These are phyloP conservation scores for Apostasia ramifera DNA, from an alignment of 106 monocot species.

Conservation along the genomic window DNA sequence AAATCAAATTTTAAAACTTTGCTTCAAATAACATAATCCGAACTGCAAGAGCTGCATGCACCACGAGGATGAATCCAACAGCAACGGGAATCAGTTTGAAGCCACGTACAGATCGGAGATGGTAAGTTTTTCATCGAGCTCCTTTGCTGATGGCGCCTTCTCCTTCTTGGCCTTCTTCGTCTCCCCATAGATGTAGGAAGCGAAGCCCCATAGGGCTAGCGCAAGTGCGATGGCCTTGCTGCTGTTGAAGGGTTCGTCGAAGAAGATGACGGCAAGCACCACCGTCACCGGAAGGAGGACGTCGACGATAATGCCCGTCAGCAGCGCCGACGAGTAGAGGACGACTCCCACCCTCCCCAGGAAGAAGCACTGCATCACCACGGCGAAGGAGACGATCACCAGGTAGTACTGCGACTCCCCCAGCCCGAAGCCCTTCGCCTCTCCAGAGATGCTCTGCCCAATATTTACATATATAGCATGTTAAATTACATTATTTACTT, in stretches of 20 bases:
- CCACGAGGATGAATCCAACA: no score
- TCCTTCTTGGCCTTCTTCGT: not conserved
- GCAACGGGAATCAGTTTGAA: no score
- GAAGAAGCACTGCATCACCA: conserved; percentile 48
- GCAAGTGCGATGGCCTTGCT: conserved; percentile 3
- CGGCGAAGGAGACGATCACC: conserved; percentile 28
- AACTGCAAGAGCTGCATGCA: no score
- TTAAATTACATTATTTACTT: no score
- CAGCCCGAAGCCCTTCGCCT: conserved; percentile 37
- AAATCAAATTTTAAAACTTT: no score
- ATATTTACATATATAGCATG: no score
- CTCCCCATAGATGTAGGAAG: conserved; percentile 7
- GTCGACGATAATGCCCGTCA: conserved; percentile 3
- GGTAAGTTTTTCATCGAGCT: no score
- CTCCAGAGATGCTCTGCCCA: conserved; percentile 46
- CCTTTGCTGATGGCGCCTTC: not conserved
- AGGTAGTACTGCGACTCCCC: conserved; percentile 54
- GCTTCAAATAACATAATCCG: no score
- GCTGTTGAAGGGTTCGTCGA: not conserved
- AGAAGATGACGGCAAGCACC: conserved; percentile 7
- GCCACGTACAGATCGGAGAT: no score
- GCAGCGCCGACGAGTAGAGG: conserved; percentile 2
- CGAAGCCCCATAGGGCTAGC: conserved; percentile 1
- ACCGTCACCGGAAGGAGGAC: conserved; percentile 5
- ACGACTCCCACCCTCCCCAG: conserved; percentile 33